phyloP scores from a whole-genome alignment of 2,329 filamentous ascomycete genomes.

The Colletotrichum agaves region DNA sequence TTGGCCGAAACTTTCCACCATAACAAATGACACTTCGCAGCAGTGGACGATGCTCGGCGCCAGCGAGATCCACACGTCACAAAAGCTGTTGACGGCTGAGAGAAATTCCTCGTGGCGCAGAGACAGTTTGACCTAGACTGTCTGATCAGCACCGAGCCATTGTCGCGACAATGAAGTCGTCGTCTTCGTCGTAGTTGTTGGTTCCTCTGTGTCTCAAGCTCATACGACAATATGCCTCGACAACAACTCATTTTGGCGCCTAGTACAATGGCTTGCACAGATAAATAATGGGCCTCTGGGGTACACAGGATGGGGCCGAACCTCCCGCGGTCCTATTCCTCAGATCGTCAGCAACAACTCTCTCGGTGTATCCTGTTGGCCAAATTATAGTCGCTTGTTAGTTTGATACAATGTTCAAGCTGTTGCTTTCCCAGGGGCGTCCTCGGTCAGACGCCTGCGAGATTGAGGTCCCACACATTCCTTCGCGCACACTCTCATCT shows the following conservation, averaged over 20 bases:
- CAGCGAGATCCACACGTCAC: neutral
- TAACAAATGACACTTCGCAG: slow-evolving; percentile 1
- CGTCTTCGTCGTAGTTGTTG: neutral
- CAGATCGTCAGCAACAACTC: neutral
- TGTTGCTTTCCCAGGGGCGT: slow-evolving; percentile 2
- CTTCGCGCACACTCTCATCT: neutral
- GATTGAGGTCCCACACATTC: slow-evolving; percentile 20
- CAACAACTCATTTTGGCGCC: neutral
- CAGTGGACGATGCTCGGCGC: neutral
- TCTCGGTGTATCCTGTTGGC: neutral
- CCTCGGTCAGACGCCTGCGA: slow-evolving; percentile 5
- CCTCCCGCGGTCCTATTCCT: neutral
- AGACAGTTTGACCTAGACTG: slow-evolving; percentile 7
- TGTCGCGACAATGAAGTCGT: neutral
- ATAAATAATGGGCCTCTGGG: slow-evolving; percentile 1
- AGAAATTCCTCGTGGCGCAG: neutral
- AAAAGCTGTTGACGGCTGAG: neutral
- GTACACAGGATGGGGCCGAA: neutral
- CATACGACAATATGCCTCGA: neutral
- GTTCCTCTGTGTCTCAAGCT: neutral
- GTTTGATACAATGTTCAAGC: slow-evolving; percentile 10
- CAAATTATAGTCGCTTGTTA: neutral
- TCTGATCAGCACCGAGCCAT: slow-evolving; percentile 11
- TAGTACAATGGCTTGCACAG: neutral
- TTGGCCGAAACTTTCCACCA: slow-evolving; percentile 3